Percentiles rank a stretch among this genome's conserved stretches.
Evolutionary conservation across 305 asterid species (phyloP).

Genomic region (Rubia balearica): DNA sequence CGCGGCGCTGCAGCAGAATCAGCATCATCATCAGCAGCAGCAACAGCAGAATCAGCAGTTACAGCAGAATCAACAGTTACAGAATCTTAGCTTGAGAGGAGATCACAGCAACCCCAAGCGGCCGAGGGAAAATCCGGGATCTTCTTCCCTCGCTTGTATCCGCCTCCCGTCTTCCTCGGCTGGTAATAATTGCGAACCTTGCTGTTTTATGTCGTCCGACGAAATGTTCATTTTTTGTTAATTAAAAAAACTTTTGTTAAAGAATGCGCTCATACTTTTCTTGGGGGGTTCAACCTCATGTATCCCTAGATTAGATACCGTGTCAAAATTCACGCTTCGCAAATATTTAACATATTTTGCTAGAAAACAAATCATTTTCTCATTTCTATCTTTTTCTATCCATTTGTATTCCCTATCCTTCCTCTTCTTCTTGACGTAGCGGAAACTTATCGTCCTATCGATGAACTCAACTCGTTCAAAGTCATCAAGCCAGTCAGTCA

Average conservation of each 20-base stretch:
- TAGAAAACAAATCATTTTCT: background rate
- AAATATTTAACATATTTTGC: background rate
- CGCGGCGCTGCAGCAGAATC: constrained; percentile 29
- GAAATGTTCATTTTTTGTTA: no score
- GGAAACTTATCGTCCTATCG: constrained; percentile 13
- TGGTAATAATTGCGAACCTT: constrained; percentile 27
- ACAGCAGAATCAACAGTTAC: constrained; percentile 22
- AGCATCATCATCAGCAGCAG: constrained; percentile 25
- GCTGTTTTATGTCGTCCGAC: background rate
- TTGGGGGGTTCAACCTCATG: background rate
- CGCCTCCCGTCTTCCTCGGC: constrained; percentile 46
- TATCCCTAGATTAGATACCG: background rate
- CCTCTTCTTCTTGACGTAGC: background rate
- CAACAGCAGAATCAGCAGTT: constrained; percentile 18
- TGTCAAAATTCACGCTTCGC: background rate
- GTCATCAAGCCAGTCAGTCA: constrained; percentile 15
- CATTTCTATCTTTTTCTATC: constrained; percentile 11
- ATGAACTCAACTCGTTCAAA: constrained; percentile 20
- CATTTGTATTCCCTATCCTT: background rate
- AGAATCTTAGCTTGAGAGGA: constrained; percentile 24
- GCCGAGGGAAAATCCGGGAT: constrained; percentile 33
- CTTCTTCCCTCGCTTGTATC: constrained; percentile 35
- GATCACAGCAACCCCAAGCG: constrained; percentile 31
- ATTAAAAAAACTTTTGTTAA: no score
- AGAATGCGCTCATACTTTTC: background rate